Percentiles rank a stretch among this genome's conserved stretches.
Conservation (phyloP, 345 rosid genomes). For the Erysimum cheiranthoides region DNA sequence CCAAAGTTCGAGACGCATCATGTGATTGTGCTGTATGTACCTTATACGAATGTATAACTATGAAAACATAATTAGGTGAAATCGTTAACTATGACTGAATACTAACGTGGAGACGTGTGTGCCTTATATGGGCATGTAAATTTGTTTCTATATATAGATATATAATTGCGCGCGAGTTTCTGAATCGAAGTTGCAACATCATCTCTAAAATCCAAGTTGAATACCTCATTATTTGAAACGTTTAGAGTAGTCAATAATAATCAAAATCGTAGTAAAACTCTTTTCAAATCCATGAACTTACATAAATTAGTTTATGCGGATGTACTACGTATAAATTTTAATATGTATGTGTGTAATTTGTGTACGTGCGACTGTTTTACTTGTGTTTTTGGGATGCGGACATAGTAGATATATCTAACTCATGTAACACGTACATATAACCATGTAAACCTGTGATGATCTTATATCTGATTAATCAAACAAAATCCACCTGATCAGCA, state of each 20-base stretch:
- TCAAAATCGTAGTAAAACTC: no score
- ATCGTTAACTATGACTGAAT: neutral
- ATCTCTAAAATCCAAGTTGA: neutral
- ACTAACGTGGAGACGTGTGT: neutral
- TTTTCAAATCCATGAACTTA: no score
- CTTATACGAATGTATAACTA: neutral
- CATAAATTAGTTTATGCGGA: no score
- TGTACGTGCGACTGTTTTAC: neutral
- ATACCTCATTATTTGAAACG: neutral
- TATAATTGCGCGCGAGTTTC: neutral
- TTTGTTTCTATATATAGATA: neutral
- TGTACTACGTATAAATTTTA: neutral
- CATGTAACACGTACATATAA: no score
- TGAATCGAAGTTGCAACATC: neutral
- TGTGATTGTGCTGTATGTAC: constrained; percentile 23
- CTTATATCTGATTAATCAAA: no score
- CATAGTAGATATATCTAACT: neutral
- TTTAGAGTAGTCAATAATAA: neutral
- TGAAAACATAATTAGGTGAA: neutral
- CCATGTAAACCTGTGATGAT: no score
- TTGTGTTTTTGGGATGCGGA: neutral
- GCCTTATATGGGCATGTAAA: neutral
- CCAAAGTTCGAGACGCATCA: constrained; percentile 21
- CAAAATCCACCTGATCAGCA: no score
- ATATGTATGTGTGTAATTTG: neutral